Evolutionary conservation across 345 rosid genomes (phyloP), one percentile per base, ranked within the genome.

Genomic region (Lepidium didymum): DNA sequence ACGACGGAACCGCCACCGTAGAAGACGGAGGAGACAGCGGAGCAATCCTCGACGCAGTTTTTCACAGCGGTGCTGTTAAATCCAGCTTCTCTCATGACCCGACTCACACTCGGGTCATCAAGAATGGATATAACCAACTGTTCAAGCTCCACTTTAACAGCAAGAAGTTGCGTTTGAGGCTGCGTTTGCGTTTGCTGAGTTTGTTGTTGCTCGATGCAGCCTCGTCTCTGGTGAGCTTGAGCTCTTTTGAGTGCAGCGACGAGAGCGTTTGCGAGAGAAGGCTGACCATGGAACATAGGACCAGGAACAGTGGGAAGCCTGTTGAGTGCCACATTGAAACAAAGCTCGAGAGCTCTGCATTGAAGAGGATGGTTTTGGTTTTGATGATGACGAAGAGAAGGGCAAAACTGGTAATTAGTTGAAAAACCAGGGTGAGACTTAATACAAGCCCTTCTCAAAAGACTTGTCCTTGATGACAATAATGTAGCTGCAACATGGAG

Each of bases 41-140:
- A 82, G 76, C 83, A 79, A 64, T 91, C 93, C 35, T 88, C 97
- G 8, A 91, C 79, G 57, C 82, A 83, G 77, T 56, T 87, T 63
- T 89, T 91, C 6, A 89, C 91, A 10, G 85, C 79, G 56, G 88
- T 87, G 73, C 96, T 88, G 40, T 91, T 87, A 69, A 91, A 84
- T 0, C 97, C 97, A 54, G 97, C 97, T 76, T 91, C 97, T 66
- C 90, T 83, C 96, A 91, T 89, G 70, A 89, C 96, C 78, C 97
- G 71, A 61, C 96, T 86, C 47, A 89, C 96, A 72, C 92, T 85
- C 23, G 96, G 96, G 68, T 89, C 96, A 78, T 89, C 96, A 2
- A 89, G 67, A 47, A 89, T 89, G 16, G 96, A 89, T 13, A 86
- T 62, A 21, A 85, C 75, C 5, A 89, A 82, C 81, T 86, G 96